Base-by-base conservation (phyloP, 2,329 filamentous ascomycete genomes). In the Cladosporium phlei region DNA sequence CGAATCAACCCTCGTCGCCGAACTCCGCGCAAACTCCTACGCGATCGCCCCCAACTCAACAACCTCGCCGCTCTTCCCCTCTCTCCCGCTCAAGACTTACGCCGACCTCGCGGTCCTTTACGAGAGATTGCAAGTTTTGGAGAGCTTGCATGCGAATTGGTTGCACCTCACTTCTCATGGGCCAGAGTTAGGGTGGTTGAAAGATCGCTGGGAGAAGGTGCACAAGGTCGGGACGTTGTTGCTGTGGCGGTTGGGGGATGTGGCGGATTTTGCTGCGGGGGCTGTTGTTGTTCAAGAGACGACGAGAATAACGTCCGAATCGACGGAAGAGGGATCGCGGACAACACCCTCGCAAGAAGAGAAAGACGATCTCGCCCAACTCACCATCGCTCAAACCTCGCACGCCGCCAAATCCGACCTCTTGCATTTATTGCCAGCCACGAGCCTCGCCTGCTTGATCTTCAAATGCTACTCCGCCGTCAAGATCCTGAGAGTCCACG, bases 221-320 rank as follows among this genome's bases (percentile, higher is more conserved):
- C 59, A 64, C 49, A 57, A 59, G 45, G 55, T 55, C 14, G 63
- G 63, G 3, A 48, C 63, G 3, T 50, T 64, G 9, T 47, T 64
- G 3, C 56, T 66, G 14, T 62, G 62, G 47, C 58, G 60, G 5
- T 46, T 66, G 2, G 50, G 55, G 37, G 62, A 66, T 48, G 46
- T 38, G 22, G 29, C 32, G 12, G 42, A 45, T 12, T n/a, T 16
- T 7, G n/a, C 22, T 8, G 24, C 12, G 8, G n/a, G n/a, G n/a
- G n/a, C n/a, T n/a, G n/a, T n/a, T n/a, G n/a, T n/a, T n/a, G n/a
- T n/a, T n/a, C n/a, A n/a, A n/a, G n/a, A n/a, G n/a, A n/a, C n/a
- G n/a, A n/a, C n/a, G n/a, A n/a, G n/a, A n/a, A n/a, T n/a, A n/a
- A n/a, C n/a, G n/a, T n/a, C n/a, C n/a, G n/a, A n/a, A n/a, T n/a